Conservation (phyloP, 106 monocot species). For the Acorus calamus region DNA sequence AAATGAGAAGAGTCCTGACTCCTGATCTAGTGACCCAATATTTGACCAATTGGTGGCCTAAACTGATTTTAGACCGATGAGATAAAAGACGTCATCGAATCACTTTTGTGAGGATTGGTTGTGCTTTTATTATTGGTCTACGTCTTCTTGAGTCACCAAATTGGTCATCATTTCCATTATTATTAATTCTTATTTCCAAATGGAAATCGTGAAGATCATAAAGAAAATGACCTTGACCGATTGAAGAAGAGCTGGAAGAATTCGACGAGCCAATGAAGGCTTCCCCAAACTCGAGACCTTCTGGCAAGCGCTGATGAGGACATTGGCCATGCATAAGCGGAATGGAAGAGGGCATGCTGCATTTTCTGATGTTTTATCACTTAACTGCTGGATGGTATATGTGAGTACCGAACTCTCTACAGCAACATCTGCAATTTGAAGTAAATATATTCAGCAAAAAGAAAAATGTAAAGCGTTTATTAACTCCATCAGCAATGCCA, state of each 20-base stretch:
- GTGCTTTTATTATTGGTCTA: no score
- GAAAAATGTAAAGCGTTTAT: neutral
- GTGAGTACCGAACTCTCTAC: neutral
- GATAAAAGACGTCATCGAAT: no score
- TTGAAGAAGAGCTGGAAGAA: neutral
- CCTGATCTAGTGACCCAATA: no score
- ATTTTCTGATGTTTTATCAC: neutral
- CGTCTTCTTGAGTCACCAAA: no score
- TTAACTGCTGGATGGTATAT: neutral
- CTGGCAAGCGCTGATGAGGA: slow-evolving; percentile 13
- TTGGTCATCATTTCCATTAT: no score
- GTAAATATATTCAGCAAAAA: neutral
- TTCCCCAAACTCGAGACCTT: neutral
- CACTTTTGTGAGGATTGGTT: no score
- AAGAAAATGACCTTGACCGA: neutral
- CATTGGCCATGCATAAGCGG: slow-evolving; percentile 14
- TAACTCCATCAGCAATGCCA: neutral
- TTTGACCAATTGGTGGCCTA: no score
- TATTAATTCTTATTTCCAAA: no score
- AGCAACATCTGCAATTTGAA: neutral
- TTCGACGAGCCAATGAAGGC: neutral
- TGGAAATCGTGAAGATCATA: no score
- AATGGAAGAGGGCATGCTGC: neutral
- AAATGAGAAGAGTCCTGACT: no score
- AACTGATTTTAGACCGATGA: no score